Percentiles rank a stretch among this genome's conserved stretches.
Conservation (phyloP, 805 yeast species). For the Ogataea kodamae region DNA sequence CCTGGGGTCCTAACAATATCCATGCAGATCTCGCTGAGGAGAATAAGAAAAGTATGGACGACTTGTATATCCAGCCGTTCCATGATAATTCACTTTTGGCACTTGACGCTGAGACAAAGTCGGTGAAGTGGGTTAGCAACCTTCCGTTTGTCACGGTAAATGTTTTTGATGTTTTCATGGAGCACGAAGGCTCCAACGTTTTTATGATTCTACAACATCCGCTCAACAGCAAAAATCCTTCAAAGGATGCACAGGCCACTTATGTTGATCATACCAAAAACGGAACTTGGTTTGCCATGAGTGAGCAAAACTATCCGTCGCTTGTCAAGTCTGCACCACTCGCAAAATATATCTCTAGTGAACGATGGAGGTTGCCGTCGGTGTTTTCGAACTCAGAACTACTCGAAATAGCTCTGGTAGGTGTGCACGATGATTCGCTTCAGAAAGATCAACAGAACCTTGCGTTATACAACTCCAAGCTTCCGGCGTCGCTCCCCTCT, state of each 20-base stretch:
- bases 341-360: slow-evolving; percentile 55
- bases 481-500: slow-evolving; percentile 27
- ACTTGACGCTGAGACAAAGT: slow-evolving; percentile 60
- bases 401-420: slow-evolving; percentile 42
- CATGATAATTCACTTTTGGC: slow-evolving; percentile 79
- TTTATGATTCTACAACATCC: slow-evolving; percentile 71
- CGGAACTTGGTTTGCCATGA: slow-evolving; percentile 84
- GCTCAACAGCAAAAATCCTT: slow-evolving; percentile 32
- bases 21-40: slow-evolving; percentile 53
- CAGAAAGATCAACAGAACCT: slow-evolving; percentile 10
- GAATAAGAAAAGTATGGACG: slow-evolving; percentile 60
- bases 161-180: slow-evolving; percentile 69
- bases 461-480: slow-evolving; percentile 18
- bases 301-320: slow-evolving; percentile 73
- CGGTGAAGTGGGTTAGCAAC: slow-evolving; percentile 75
- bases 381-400: slow-evolving; percentile 37
- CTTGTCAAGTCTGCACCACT: slow-evolving; percentile 76
- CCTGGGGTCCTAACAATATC: slow-evolving; percentile 90
- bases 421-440: slow-evolving; percentile 43
- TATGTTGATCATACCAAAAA: slow-evolving; percentile 60
- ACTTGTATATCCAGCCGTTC: slow-evolving; percentile 76
- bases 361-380: slow-evolving; percentile 41
- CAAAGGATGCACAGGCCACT: slow-evolving; percentile 41
- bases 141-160: slow-evolving; percentile 70
- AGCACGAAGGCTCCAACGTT: slow-evolving; percentile 22